Evolutionary conservation across 345 rosid genomes (phyloP), one percentile per base, ranked within the genome.

Genomic region (Geranium brycei): DNA sequence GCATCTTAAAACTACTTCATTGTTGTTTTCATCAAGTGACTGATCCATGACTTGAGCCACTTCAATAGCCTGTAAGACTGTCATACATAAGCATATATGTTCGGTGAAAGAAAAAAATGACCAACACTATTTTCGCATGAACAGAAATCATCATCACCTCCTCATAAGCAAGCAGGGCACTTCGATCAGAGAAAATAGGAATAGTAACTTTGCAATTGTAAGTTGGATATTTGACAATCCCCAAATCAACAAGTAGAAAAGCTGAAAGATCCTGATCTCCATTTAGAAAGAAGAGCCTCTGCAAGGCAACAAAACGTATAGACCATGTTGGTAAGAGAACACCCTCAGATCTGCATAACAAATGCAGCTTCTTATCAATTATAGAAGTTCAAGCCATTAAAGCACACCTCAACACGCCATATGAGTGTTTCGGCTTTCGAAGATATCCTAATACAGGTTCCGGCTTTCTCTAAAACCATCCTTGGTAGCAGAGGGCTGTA

Each of bases 321-420:
- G 41, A 35, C 10, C 5, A 35, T 35, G 41, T 35, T 7, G 10
- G 7, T 35, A 4, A 35, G 41, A 35, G 3, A 35, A 7, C 10
- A 35, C 5, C 41, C 41, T 0, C 41, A 35, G 10, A 35, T 35
- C 41, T 4, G 41, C 10, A 35, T 35, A 35, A 35, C 7, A 35
- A 35, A 35, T 35, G 41, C 10, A 35, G 10, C 10, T 35, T 35
- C 41, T 35, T 4, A 35, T 4, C 7, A 35, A 7, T 35, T 0
- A 7, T 35, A 35, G 41, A 35, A 35, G 41, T 35, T 35, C 7
- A 3, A 35, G 41, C 41, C 41, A 4, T 35, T 35, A 35, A 4
- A 35, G 41, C 41, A 91, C 97, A 91, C 97, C 97, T 92, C 98
- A 69, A 83, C 82, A 57, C 95, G 88, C 98, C 96, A 85, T 65